phyloP scores from a whole-genome alignment of 192 early-diverging fungal species.

The Neocallimastix lanati region DNA sequence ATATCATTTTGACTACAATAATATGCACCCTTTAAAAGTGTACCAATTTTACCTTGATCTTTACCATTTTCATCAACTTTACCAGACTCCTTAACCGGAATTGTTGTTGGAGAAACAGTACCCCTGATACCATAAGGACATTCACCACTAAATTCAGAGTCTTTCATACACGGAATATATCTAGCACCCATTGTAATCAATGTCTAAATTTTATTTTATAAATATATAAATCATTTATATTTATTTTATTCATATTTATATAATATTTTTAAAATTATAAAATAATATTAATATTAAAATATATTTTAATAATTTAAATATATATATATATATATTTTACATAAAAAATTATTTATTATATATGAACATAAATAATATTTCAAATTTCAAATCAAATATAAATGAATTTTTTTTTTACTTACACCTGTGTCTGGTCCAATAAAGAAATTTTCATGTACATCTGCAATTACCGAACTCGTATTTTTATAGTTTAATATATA shows the following conservation, averaged over 20 bases:
- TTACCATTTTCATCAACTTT: not conserved
- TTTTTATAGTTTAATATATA: not conserved
- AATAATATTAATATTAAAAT: no score
- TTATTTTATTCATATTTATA: not conserved
- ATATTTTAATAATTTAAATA: no score
- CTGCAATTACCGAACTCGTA: not conserved
- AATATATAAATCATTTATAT: not conserved
- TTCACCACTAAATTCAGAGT: constrained; percentile 1
- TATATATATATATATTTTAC: no score
- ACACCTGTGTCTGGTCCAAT: not conserved
- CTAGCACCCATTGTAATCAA: constrained; percentile 54
- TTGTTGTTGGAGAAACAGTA: not conserved
- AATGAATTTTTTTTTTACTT: not conserved
- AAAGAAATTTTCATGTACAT: not conserved
- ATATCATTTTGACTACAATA: constrained; percentile 33
- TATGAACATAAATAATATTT: no score
- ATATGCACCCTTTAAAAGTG: not conserved
- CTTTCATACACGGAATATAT: constrained; percentile 62
- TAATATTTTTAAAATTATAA: no score
- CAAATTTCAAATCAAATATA: no score
- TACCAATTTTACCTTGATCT: not conserved
- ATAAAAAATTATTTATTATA: no score
- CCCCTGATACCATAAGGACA: constrained; percentile 21
- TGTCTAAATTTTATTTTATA: constrained; percentile 9
- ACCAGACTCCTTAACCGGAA: not conserved